phyloP scores from a whole-genome alignment of 2,329 filamentous ascomycete genomes.

The Diplodia corticola region DNA sequence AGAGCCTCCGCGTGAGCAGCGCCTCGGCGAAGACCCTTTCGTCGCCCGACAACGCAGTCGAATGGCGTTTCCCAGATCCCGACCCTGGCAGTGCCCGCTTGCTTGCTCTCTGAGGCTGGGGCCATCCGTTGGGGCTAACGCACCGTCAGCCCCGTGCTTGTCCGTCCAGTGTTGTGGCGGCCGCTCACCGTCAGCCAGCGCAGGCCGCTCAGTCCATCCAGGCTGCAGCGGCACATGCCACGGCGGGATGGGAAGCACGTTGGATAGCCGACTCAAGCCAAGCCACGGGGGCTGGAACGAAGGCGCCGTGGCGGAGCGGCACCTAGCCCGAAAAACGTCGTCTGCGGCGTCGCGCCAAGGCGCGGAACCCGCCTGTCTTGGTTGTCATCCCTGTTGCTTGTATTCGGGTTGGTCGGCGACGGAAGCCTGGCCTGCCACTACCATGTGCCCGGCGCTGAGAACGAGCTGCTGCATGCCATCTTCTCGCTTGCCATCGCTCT shows the following conservation, averaged over 20 bases:
- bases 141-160: constrained; percentile 10
- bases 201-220: constrained; percentile 2
- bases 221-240: not conserved
- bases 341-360: constrained; percentile 8
- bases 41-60: not conserved
- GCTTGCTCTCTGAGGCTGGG: not conserved
- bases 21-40: not conserved
- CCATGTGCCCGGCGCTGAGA: not conserved
- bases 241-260: not conserved
- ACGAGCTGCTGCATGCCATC: constrained; percentile 2
- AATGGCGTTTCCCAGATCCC: not conserved
- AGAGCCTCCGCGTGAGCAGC: not conserved
- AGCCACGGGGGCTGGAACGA: constrained; percentile 1
- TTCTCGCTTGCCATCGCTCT: not conserved
- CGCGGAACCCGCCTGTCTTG: constrained; percentile 6
- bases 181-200: constrained; percentile 2
- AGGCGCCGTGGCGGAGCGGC: constrained; percentile 3
- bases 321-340: not conserved
- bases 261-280: not conserved
- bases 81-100: not conserved
- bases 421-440: not conserved
- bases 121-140: not conserved
- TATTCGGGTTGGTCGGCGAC: not conserved
- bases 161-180: constrained; percentile 1
- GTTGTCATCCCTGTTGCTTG: not conserved